phyloP scores from a whole-genome alignment of 352 stramenopile species.

The Thraustochytrium sp. region DNA sequence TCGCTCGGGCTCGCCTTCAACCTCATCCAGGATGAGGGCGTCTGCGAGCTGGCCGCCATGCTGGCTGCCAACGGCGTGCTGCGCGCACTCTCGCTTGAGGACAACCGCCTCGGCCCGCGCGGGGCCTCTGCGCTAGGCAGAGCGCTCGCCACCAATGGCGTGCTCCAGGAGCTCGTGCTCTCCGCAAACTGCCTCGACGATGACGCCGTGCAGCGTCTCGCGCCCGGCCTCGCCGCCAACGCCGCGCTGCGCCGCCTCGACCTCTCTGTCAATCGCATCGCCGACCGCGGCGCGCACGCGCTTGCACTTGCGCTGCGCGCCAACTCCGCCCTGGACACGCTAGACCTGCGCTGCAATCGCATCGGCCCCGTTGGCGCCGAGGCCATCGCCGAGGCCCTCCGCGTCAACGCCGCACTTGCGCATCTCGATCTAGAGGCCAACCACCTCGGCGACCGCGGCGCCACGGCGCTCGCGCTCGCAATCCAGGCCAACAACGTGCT shows the following conservation, averaged over 20 bases:
- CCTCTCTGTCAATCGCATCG: conserved; percentile 48
- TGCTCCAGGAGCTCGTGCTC: conserved; percentile 48
- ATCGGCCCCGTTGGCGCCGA: conserved; percentile 47
- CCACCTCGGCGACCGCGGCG: conserved; percentile 47
- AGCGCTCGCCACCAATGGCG: conserved; percentile 49
- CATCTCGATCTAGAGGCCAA: conserved; percentile 51
- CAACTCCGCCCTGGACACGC: conserved; percentile 50
- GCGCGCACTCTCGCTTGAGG: conserved; percentile 36
- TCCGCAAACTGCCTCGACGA: conserved; percentile 46
- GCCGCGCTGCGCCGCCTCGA: not conserved
- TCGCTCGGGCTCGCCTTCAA: not conserved
- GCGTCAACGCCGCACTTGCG: conserved; percentile 46
- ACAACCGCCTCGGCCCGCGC: conserved; percentile 48
- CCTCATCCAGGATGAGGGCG: not conserved
- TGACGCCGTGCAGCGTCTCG: not conserved
- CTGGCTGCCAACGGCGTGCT: not conserved
- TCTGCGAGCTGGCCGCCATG: not conserved
- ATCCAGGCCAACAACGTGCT: conserved; percentile 48
- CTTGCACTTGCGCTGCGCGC: conserved; percentile 47
- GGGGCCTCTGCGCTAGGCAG: conserved; percentile 52
- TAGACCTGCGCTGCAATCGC: conserved; percentile 51
- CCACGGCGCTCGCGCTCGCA: conserved; percentile 45
- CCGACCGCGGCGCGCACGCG: conserved; percentile 45
- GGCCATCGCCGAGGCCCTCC: conserved; percentile 45
- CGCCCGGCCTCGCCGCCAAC: not conserved